Evolutionary conservation across 805 yeast genomes (phyloP).

Genomic region (Ogataea zsoltii): DNA sequence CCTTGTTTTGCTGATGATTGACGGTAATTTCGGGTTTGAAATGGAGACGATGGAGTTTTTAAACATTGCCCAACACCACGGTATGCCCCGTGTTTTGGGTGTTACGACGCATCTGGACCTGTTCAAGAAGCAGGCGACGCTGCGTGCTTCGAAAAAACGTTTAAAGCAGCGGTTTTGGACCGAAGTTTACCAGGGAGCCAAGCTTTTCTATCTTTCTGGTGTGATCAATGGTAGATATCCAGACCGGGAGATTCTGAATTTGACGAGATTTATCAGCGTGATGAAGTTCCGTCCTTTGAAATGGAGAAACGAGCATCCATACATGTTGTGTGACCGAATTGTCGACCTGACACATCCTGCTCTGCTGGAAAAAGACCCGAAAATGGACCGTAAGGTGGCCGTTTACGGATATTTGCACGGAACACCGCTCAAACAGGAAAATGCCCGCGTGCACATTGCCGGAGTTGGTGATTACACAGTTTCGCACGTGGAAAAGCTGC

Average conservation of each 20-base stretch:
- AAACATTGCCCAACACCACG: slow-evolving; percentile 95
- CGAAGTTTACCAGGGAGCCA: slow-evolving; percentile 98
- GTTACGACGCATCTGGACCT: slow-evolving; percentile 94
- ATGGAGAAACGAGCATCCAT: slow-evolving; percentile 99
- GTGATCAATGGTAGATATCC: slow-evolving; percentile 97
- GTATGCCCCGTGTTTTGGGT: slow-evolving; percentile 97
- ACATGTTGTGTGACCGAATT: slow-evolving; percentile 84
- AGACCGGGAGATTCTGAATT: slow-evolving; percentile 89
- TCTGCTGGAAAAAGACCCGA: slow-evolving; percentile 70
- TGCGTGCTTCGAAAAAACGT: slow-evolving; percentile 87
- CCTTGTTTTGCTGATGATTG: slow-evolving; percentile 82
- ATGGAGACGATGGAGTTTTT: slow-evolving; percentile 99
- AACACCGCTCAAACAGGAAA: slow-evolving; percentile 68
- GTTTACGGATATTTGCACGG: slow-evolving; percentile 95
- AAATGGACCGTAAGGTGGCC: slow-evolving; percentile 86
- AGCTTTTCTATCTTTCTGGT: slow-evolving; percentile 89
- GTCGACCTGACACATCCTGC: slow-evolving; percentile 93
- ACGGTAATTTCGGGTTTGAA: slow-evolving; percentile 97
- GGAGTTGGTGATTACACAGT: slow-evolving; percentile 92
- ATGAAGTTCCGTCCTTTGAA: slow-evolving; percentile 99
- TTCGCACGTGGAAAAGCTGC: slow-evolving; percentile 78
- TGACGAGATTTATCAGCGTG: slow-evolving; percentile 89
- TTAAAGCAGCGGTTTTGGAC: slow-evolving; percentile 97
- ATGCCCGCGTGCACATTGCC: slow-evolving; percentile 86
- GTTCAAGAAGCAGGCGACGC: slow-evolving; percentile 84